phyloP scores from a whole-genome alignment of 176 grass and related monocot genomes.

The Avena insularis region DNA sequence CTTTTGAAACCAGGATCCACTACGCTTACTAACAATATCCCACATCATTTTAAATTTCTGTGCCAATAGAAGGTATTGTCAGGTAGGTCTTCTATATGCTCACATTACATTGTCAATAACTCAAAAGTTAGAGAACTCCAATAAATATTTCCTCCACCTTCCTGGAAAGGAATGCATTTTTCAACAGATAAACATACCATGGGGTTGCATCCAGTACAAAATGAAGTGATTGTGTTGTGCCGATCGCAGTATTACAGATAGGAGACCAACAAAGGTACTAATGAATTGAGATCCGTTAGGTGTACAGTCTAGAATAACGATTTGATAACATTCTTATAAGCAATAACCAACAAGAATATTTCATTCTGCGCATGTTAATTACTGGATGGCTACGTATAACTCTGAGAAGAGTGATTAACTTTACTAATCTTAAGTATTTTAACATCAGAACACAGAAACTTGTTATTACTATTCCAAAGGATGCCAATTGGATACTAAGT shows the following conservation, averaged over 20 bases:
- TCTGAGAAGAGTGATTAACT: not conserved
- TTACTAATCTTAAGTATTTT: not conserved
- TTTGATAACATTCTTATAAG: conserved; percentile 10
- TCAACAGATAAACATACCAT: not conserved
- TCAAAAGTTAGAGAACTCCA: not conserved
- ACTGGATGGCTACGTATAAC: not conserved
- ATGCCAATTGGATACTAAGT: not conserved
- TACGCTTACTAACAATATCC: not conserved
- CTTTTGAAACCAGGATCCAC: not conserved
- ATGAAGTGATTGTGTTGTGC: not conserved
- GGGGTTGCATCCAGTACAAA: not conserved
- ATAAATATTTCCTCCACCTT: not conserved
- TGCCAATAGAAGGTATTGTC: not conserved
- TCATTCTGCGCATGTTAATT: not conserved
- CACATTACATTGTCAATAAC: not conserved
- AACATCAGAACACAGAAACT: not conserved
- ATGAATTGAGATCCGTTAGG: not conserved
- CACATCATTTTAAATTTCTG: not conserved
- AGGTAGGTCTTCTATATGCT: conserved; percentile 22
- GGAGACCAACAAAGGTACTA: not conserved
- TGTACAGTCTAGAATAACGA: not conserved
- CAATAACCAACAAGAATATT: not conserved
- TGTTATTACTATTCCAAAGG: not conserved
- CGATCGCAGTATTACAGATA: not conserved
- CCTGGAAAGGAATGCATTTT: not conserved